Evolutionary conservation across 2,329 filamentous ascomycete genomes (phyloP).

Genomic region (Hymenoscyphus scutula): DNA sequence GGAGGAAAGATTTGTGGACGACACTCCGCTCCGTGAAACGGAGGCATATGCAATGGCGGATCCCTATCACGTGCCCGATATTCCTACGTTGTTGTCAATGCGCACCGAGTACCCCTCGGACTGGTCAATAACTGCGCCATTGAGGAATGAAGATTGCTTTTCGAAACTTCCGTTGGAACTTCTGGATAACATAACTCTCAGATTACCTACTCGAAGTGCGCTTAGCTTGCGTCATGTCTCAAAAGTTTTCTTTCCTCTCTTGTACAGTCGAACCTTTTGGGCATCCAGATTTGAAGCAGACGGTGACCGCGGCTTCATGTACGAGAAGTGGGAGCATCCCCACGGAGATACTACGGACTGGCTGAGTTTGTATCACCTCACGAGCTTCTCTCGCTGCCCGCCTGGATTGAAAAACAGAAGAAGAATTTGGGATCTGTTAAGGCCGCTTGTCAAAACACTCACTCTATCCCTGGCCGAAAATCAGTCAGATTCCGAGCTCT

Average conservation of each 20-base stretch:
- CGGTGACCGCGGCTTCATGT: not conserved
- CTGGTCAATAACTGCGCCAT: not conserved
- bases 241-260: constrained; percentile 1
- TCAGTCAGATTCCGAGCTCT: not conserved
- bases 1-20: not conserved
- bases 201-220: not conserved
- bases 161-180: constrained; percentile 2
- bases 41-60: not conserved
- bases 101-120: not conserved
- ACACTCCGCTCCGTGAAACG: not conserved
- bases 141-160: not conserved
- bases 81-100: not conserved
- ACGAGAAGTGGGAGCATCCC: not conserved
- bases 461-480: not conserved
- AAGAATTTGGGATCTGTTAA: not conserved
- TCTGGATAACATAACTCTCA: not conserved
- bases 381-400: not conserved
- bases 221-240: not conserved
- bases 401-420: constrained; percentile 2
- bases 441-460: not conserved
- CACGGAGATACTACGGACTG: not conserved
- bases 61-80: not conserved
- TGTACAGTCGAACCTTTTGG: constrained; percentile 3
- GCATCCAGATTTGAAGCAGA: constrained; percentile 5
- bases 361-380: constrained; percentile 6